Evolutionary conservation across 2,329 filamentous ascomycete genomes (phyloP), one percentile per base, ranked within the genome.

Genomic region (Pyrenophora graminea): DNA sequence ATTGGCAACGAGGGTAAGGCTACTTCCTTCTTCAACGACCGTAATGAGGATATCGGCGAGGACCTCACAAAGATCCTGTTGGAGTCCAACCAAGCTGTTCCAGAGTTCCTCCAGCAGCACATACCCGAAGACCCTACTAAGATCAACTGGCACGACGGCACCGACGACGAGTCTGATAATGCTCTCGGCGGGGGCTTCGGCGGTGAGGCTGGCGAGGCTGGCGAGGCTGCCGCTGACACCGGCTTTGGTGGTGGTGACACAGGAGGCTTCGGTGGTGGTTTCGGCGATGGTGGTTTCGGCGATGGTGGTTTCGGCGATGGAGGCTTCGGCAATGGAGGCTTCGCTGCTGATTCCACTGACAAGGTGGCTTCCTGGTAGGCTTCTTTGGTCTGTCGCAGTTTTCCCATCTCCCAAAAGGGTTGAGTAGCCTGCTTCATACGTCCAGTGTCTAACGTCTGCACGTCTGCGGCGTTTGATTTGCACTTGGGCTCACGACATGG

Each of bases 1-100:
- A 97, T 97, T 67, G 94, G 94, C 2, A 89, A 96, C 61, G 81
- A 83, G 38, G 94, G 94, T 15, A 77, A 91, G 4, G 92, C 94
- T 0, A 93, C 89, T 0, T 96, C 93, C 0, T 93, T 99, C 77
- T 97, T 88, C 79, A 90, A 87, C 21, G 86, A 92, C 1, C 78
- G 82, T 1, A 89, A 97, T 63, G 83, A 88, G 48, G 82, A 86
- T 3, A 76, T 97, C 36, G 91, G 82, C 0, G 80, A 82, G 8
- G 85, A 88, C 1, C 79, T 99, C 0, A 89, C 90, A 32, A 91
- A 92, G 70, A 85, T 90, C 5, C 79, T 99, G 0, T 67, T 96
- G 0, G 93, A 97, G 74, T 89, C 85, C 4, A 80, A 85, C 4
- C 91, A 96, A 73, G 74, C 79, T 0, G 76, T 99, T 21, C 94